Evolutionary conservation across 2,329 filamentous ascomycete genomes (phyloP).

Genomic region (Epichloe sibirici): DNA sequence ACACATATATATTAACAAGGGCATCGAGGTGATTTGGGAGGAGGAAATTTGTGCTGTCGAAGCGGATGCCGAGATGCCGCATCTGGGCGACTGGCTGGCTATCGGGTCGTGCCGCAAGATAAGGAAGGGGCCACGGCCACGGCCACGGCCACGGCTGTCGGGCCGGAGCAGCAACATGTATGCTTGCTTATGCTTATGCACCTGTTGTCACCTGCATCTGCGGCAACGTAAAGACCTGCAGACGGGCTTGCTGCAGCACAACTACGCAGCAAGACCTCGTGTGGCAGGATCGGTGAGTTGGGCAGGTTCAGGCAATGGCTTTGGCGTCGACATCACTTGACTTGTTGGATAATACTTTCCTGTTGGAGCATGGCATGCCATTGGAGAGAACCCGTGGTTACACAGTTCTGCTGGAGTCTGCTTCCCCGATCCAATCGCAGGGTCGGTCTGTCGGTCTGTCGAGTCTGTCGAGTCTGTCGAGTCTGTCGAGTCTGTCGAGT

Average conservation of each 20-base stretch:
- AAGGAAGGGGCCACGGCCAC: neutral
- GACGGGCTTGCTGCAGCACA: neutral
- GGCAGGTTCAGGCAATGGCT: neutral
- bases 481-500: neutral
- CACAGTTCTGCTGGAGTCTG: neutral
- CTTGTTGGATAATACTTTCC: neutral
- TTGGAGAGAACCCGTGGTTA: neutral
- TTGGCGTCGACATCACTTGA: neutral
- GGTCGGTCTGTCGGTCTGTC: neutral
- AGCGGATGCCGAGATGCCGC: too few relatives aligned
- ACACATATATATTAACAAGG: too few relatives aligned
- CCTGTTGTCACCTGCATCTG: neutral
- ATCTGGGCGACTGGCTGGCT: too few relatives aligned
- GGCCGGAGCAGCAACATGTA: neutral
- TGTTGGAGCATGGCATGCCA: neutral
- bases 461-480: too few relatives aligned
- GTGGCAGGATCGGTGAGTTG: constrained; percentile 1
- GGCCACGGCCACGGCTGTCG: neutral
- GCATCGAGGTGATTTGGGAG: too few relatives aligned
- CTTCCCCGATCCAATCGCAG: neutral
- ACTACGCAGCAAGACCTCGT: neutral
- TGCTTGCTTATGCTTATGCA: neutral
- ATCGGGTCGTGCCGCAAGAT: neutral
- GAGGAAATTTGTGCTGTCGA: too few relatives aligned
- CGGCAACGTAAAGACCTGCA: constrained; percentile 1